Conservation (phyloP, 306 rosid genomes). For the Chamaecrista fasciculata region DNA sequence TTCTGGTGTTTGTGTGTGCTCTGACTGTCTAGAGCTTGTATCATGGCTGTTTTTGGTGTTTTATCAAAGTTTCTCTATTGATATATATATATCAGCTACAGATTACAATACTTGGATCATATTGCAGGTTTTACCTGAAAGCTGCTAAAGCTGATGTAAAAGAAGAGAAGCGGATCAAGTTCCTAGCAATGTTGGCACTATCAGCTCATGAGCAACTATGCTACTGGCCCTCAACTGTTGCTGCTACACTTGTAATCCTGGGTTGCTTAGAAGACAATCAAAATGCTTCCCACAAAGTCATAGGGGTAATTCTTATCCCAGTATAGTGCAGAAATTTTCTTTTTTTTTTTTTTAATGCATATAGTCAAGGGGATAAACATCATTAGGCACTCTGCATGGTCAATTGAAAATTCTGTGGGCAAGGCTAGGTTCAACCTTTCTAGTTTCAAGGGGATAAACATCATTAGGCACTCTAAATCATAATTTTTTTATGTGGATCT, state of each 20-base stretch:
- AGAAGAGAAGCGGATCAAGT: conserved; percentile 69
- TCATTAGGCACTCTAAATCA: too few relatives aligned
- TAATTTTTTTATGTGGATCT: too few relatives aligned
- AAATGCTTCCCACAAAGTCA: conserved; percentile 52
- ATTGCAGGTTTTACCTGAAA: conserved; percentile 76
- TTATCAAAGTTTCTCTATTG: conserved; percentile 9
- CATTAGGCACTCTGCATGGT: background rate
- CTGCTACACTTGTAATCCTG: conserved; percentile 84
- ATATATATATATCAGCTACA: background rate
- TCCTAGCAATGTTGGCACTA: conserved; percentile 63
- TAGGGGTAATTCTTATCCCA: conserved; percentile 49
- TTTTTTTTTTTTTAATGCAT: conserved; percentile 9
- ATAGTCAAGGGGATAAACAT: background rate
- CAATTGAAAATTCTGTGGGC: background rate
- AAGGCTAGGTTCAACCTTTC: background rate
- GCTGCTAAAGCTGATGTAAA: conserved; percentile 66
- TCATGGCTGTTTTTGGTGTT: too few relatives aligned
- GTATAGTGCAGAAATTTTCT: background rate
- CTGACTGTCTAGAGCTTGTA: too few relatives aligned
- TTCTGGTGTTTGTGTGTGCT: too few relatives aligned
- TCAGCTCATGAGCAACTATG: conserved; percentile 56
- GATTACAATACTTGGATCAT: conserved; percentile 6
- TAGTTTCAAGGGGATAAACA: too few relatives aligned
- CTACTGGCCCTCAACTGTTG: conserved; percentile 90
- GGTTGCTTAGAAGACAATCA: conserved; percentile 60